Percentiles rank a stretch among this genome's conserved stretches.
Conservation (phyloP, 116 monocot genomes). For the Papilionanthe hybrid region DNA sequence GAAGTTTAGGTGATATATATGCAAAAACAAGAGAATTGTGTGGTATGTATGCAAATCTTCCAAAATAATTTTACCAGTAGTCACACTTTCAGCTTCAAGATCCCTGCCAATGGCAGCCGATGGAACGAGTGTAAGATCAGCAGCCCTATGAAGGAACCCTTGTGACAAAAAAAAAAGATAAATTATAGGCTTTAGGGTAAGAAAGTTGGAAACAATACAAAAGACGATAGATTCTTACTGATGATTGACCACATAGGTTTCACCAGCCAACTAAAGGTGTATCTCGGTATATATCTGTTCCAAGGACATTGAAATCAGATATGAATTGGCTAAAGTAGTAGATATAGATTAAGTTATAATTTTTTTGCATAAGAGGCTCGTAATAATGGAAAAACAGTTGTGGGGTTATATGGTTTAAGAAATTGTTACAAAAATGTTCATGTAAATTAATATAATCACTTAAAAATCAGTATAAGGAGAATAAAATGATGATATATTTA, state of each 20-base stretch:
- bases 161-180: slow-evolving; percentile 3
- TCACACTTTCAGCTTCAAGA: slow-evolving; percentile 61
- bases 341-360: neutral
- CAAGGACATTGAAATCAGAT: slow-evolving; percentile 11
- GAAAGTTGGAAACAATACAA: slow-evolving; percentile 4
- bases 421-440: too few species aligned
- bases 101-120: slow-evolving; percentile 78
- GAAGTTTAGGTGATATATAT: too few species aligned
- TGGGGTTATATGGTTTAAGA: too few species aligned
- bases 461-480: too few species aligned
- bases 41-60: too few species aligned
- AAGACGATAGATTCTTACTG: slow-evolving; percentile 40
- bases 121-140: slow-evolving; percentile 93
- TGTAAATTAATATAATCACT: too few species aligned
- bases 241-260: slow-evolving; percentile 95
- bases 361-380: neutral
- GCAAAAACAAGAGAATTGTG: too few species aligned
- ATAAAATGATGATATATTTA: too few species aligned
- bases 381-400: too few species aligned
- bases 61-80: slow-evolving; percentile 40
- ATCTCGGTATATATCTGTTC: slow-evolving; percentile 90
- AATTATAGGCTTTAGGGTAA: neutral
- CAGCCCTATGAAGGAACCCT: slow-evolving; percentile 91
- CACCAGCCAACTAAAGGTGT: slow-evolving; percentile 99
- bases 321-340: neutral